Conservation (phyloP, 257 asterid species). For the Solanum megistacrolobum region DNA sequence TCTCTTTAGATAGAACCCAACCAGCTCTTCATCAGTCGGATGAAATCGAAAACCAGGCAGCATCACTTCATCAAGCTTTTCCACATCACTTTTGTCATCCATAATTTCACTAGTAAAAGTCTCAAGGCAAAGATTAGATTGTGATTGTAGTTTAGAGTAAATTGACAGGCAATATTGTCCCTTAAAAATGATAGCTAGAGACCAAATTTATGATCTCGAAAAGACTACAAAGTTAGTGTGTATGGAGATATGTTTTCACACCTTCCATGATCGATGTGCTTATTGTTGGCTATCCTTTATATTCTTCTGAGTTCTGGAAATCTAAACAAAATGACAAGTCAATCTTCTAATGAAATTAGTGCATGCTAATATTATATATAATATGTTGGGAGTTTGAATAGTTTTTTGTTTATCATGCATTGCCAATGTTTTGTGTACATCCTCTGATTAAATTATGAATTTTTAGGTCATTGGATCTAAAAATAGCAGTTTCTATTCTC, state of each 20-base stretch:
- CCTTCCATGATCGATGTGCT: conserved; percentile 15
- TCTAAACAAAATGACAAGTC: conserved; percentile 55
- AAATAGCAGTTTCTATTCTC: background rate
- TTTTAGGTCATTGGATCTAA: background rate
- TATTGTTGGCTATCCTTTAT: conserved; percentile 27
- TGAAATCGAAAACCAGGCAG: conserved; percentile 85
- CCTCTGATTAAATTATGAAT: background rate
- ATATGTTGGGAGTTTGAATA: conserved; percentile 26
- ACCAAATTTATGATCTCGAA: conserved; percentile 45
- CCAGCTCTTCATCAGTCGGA: conserved; percentile 84
- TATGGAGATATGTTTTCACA: conserved; percentile 36
- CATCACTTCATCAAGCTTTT: conserved; percentile 61
- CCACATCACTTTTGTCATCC: conserved; percentile 42
- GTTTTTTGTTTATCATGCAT: conserved; percentile 23
- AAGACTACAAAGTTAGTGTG: conserved; percentile 24
- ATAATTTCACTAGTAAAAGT: conserved; percentile 4
- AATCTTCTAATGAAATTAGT: conserved; percentile 32
- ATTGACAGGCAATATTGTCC: background rate
- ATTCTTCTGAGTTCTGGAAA: conserved; percentile 9
- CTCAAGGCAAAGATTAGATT: background rate
- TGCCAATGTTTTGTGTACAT: background rate
- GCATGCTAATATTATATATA: background rate
- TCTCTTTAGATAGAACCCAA: conserved; percentile 57
- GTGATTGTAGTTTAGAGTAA: background rate
- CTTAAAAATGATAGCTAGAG: conserved; percentile 2